Percentiles rank a stretch among this genome's conserved stretches.
Conservation (phyloP, 169 alveolate species). For the Plasmodium relictum region DNA sequence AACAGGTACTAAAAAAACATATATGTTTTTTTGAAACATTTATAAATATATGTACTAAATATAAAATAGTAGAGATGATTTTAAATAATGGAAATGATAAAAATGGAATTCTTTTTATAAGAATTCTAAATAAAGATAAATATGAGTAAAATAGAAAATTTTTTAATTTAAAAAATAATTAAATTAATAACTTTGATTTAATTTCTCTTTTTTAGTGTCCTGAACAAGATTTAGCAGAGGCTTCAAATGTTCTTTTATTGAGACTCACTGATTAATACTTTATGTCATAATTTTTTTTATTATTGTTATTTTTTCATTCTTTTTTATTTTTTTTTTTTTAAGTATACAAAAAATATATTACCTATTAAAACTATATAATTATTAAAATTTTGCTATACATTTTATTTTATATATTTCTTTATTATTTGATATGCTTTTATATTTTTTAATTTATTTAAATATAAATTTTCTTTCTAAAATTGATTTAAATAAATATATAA, state of each 20-base stretch:
- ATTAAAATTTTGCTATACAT: no score
- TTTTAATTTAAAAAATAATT: neutral
- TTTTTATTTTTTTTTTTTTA: neutral
- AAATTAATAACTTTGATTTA: neutral
- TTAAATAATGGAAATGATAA: neutral
- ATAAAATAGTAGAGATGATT: neutral
- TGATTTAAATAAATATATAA: no score
- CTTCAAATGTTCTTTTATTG: slow-evolving; percentile 85
- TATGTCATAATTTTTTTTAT: neutral
- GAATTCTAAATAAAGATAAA: neutral
- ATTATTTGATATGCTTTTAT: slow-evolving; percentile 6
- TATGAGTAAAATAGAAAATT: neutral
- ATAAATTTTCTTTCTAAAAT: no score
- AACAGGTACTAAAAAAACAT: slow-evolving; percentile 75
- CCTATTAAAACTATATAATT: no score
- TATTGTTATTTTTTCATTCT: neutral
- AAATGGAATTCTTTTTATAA: neutral
- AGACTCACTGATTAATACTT: slow-evolving; percentile 84
- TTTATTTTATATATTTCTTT: neutral
- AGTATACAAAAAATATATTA: no score
- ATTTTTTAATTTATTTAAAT: neutral
- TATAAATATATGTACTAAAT: slow-evolving; percentile 10
- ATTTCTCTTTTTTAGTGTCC: slow-evolving; percentile 75
- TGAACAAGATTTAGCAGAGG: slow-evolving; percentile 88
- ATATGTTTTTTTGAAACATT: neutral